Evolutionary conservation across 2,329 filamentous ascomycete species (phyloP).

Genomic region (Pseudogymnoascus destructans): DNA sequence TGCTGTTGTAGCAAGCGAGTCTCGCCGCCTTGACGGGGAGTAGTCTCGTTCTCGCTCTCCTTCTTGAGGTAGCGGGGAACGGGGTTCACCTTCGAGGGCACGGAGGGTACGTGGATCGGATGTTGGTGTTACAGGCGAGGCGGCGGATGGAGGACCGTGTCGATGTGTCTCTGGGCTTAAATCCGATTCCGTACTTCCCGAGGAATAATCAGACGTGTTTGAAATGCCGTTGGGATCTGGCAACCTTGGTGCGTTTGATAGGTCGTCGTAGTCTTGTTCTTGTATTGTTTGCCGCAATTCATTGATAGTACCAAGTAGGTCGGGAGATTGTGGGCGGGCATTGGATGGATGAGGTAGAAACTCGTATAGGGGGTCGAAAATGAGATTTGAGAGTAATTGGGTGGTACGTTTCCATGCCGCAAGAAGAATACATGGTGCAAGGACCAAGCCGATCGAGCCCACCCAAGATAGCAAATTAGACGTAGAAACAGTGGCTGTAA

Average conservation of each 20-base stretch:
- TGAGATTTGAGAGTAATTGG: slow-evolving; percentile 15
- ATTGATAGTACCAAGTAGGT: slow-evolving; percentile 18
- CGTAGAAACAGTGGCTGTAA: slow-evolving; percentile 11
- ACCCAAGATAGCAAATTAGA: slow-evolving; percentile 15
- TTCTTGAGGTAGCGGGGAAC: slow-evolving; percentile 15
- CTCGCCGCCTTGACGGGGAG: slow-evolving; percentile 12
- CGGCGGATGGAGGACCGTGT: background rate
- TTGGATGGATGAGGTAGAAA: slow-evolving; percentile 22
- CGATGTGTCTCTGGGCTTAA: background rate
- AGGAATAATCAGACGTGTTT: background rate
- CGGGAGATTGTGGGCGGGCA: slow-evolving; percentile 14
- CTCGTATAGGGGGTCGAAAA: slow-evolving; percentile 23
- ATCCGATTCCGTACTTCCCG: background rate
- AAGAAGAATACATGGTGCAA: slow-evolving; percentile 21
- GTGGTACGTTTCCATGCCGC: slow-evolving; percentile 19
- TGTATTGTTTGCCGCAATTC: slow-evolving; percentile 14
- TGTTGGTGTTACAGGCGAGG: background rate
- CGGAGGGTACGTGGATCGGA: slow-evolving; percentile 22
- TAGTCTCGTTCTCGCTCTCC: slow-evolving; percentile 10
- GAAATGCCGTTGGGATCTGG: background rate
- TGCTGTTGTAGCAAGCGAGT: slow-evolving; percentile 20
- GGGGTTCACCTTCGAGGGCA: slow-evolving; percentile 21
- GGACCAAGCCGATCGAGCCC: slow-evolving; percentile 13
- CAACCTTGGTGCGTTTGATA: background rate
- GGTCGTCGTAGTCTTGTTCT: slow-evolving; percentile 7